phyloP scores from a whole-genome alignment of 2,329 filamentous ascomycete genomes.

The Alternaria solani region DNA sequence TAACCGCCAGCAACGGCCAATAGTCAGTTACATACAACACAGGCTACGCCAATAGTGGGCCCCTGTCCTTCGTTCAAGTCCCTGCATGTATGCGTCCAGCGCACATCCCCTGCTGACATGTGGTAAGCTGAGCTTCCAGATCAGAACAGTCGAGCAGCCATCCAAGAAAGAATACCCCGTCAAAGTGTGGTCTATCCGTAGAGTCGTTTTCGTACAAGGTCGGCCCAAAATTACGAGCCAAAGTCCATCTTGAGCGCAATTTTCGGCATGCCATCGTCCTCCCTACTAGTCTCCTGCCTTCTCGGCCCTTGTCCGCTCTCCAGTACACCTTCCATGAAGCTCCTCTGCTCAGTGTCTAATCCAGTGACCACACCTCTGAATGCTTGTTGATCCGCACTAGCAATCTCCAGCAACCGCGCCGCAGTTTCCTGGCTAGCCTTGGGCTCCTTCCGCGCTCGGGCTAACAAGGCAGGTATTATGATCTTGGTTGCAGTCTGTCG shows the following conservation, averaged over 20 bases:
- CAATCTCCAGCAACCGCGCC: conserved; percentile 78
- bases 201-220: not conserved
- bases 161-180: not conserved
- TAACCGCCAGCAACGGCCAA: not conserved
- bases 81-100: not conserved
- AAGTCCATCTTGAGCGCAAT: conserved; percentile 98
- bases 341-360: conserved; percentile 74
- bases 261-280: conserved; percentile 69
- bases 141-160: not conserved
- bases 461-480: conserved; percentile 78
- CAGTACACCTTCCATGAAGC: conserved; percentile 83
- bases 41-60: not conserved
- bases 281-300: conserved; percentile 61
- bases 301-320: conserved; percentile 61
- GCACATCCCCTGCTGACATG: not conserved
- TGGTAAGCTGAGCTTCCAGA: not conserved
- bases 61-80: not conserved
- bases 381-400: conserved; percentile 72
- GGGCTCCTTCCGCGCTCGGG: conserved; percentile 70
- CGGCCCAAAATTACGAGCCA: conserved; percentile 29
- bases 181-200: not conserved
- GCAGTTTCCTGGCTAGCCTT: conserved; percentile 74
- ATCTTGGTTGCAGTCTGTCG: conserved; percentile 71
- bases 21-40: not conserved
- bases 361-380: conserved; percentile 78